A percentile compares a stretch with the other conserved stretches of the same genome.
Evolutionary conservation across 2,329 filamentous ascomycete genomes (phyloP).

Genomic region (Paecilomyces dactylethromorphus): DNA sequence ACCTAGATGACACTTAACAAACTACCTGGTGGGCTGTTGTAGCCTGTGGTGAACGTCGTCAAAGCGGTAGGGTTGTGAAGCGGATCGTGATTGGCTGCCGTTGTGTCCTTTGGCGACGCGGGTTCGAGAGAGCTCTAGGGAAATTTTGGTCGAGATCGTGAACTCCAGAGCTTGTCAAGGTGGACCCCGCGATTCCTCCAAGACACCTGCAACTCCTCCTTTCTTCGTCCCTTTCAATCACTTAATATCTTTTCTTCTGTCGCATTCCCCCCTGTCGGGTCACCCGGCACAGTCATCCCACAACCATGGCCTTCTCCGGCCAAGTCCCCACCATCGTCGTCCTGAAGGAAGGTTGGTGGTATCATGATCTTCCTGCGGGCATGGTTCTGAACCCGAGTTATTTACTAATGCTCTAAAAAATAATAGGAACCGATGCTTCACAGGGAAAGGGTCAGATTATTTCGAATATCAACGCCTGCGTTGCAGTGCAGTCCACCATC

Average conservation of each 20-base stretch:
- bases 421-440: conserved; percentile 84
- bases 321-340: conserved; percentile 98
- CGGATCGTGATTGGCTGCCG: conserved; percentile 27
- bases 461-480: conserved; percentile 97
- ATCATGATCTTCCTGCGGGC: conserved; percentile 13
- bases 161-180: conserved; percentile 20
- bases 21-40: not conserved
- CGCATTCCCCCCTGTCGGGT: conserved; percentile 7
- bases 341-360: conserved; percentile 80
- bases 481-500: conserved; percentile 92
- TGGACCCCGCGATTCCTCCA: conserved; percentile 11
- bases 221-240: conserved; percentile 4
- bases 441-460: conserved; percentile 95
- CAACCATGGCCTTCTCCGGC: conserved; percentile 86
- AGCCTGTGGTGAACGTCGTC: not conserved
- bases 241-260: conserved; percentile 4
- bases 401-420: conserved; percentile 18
- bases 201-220: conserved; percentile 19
- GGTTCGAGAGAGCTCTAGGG: conserved; percentile 29
- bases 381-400: not conserved
- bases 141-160: conserved; percentile 37
- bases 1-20: not conserved
- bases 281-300: conserved; percentile 8
- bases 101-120: conserved; percentile 19
- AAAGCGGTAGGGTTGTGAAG: conserved; percentile 11